These are phyloP conservation scores for Colletotrichum destructivum DNA, from an alignment of 2,329 filamentous ascomycete genomes.

Conservation along the genomic window DNA sequence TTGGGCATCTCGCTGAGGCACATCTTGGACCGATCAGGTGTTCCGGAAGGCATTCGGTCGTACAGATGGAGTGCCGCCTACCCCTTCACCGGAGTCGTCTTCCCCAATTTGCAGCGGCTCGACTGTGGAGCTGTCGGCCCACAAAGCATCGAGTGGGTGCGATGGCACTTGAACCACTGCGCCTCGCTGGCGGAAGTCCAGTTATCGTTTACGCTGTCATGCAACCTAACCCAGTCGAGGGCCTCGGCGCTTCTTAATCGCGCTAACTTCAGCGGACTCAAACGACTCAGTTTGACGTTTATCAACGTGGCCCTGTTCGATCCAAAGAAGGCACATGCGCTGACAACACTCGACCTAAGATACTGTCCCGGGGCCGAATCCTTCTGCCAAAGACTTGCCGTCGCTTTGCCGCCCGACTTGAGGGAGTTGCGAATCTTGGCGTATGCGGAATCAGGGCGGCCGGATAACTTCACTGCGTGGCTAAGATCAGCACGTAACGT, in stretches of 20 bases:
- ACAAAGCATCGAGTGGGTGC: conserved; percentile 3
- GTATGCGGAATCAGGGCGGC: neutral
- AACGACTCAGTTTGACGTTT: neutral
- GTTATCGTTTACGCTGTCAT: neutral
- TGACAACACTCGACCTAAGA: neutral
- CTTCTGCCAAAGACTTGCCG: neutral
- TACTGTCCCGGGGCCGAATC: neutral
- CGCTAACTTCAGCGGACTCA: neutral
- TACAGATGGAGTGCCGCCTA: conserved; percentile 2
- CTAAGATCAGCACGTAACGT: neutral
- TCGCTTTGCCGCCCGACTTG: neutral
- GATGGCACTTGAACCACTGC: neutral
- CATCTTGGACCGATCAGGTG: neutral
- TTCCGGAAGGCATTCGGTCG: neutral
- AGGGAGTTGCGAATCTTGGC: neutral
- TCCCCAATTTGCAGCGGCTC: neutral
- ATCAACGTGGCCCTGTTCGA: neutral
- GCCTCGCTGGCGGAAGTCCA: conserved; percentile 1
- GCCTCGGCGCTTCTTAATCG: neutral
- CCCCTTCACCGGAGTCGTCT: conserved; percentile 1
- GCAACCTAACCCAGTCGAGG: conserved; percentile 1
- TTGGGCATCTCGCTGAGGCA: conserved; percentile 2
- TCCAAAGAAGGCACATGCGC: neutral
- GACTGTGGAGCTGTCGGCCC: conserved; percentile 4
- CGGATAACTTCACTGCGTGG: neutral